Evolutionary conservation across 371 early-diverging fungal genomes (phyloP).

Genomic region (Gilbertella persicaria): DNA sequence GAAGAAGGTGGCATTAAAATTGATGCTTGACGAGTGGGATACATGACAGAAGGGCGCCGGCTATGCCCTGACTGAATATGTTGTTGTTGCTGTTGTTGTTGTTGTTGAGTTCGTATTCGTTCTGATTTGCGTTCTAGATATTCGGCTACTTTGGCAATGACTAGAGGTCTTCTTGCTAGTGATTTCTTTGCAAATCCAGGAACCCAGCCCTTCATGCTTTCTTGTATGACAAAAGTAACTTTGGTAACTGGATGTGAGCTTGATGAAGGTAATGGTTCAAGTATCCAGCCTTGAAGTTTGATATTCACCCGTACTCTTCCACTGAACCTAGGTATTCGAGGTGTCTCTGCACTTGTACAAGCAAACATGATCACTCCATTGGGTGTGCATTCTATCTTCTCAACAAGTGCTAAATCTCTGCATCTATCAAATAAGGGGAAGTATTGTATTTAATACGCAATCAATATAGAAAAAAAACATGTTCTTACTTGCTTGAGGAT

Average conservation of each 20-base stretch:
- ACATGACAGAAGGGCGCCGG: slow-evolving; percentile 39
- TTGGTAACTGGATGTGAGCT: slow-evolving; percentile 54
- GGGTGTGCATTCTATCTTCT: slow-evolving; percentile 52
- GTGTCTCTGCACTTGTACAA: slow-evolving; percentile 65
- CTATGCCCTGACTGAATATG: slow-evolving; percentile 14
- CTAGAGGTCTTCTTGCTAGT: slow-evolving; percentile 64
- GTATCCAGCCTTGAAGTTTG: slow-evolving; percentile 67
- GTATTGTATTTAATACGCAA: slow-evolving; percentile 5
- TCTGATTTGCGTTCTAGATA: slow-evolving; percentile 67
- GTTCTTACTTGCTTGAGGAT: slow-evolving; percentile 46
- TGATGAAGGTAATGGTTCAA: slow-evolving; percentile 54
- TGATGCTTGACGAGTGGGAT: background rate
- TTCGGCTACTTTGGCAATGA: slow-evolving; percentile 62
- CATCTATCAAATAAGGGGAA: slow-evolving; percentile 16
- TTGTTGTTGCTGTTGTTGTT: slow-evolving; percentile 21
- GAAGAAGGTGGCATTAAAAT: background rate
- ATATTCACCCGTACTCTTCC: slow-evolving; percentile 62
- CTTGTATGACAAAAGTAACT: slow-evolving; percentile 60
- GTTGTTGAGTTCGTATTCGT: slow-evolving; percentile 37
- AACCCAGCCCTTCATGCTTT: slow-evolving; percentile 58
- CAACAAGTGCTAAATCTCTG: slow-evolving; percentile 45
- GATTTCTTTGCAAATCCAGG: slow-evolving; percentile 68
- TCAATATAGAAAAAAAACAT: background rate
- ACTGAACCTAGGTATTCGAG: slow-evolving; percentile 59
- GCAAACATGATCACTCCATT: slow-evolving; percentile 62